phyloP scores from a whole-genome alignment of 2,329 filamentous ascomycete genomes.

The Pyricularia grisea region DNA sequence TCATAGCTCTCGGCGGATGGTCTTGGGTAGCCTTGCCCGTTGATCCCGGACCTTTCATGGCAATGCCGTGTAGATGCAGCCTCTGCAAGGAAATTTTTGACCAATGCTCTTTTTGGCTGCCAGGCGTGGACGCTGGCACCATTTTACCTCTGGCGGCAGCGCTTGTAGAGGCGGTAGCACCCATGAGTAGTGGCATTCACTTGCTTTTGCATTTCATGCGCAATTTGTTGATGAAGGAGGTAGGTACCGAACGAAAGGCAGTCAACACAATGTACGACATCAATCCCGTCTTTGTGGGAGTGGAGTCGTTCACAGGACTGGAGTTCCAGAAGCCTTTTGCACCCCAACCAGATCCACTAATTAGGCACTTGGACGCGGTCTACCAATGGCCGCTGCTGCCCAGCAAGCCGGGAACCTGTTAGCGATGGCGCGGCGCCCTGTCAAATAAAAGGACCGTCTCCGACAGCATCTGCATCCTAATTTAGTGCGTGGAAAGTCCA shows the following conservation, averaged over 20 bases:
- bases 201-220: too few relatives aligned
- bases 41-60: background rate
- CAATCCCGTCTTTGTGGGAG: background rate
- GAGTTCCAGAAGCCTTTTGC: too few relatives aligned
- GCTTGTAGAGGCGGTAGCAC: background rate
- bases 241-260: background rate
- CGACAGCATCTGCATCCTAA: background rate
- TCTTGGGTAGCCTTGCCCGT: too few relatives aligned
- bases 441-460: background rate
- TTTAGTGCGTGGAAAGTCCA: background rate
- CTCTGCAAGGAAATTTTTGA: background rate
- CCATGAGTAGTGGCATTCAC: background rate
- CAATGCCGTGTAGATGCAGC: background rate
- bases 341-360: background rate
- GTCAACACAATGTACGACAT: background rate
- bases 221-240: too few relatives aligned
- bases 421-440: background rate
- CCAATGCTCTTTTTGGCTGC: background rate
- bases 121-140: background rate
- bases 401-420: background rate
- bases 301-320: background rate
- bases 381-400: background rate
- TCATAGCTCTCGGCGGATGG: background rate
- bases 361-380: background rate
- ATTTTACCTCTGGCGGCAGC: background rate